Evolutionary conservation across 371 early-diverging fungal genomes (phyloP), one percentile per base, ranked within the genome.

Genomic region (Lichtheimia ornata): DNA sequence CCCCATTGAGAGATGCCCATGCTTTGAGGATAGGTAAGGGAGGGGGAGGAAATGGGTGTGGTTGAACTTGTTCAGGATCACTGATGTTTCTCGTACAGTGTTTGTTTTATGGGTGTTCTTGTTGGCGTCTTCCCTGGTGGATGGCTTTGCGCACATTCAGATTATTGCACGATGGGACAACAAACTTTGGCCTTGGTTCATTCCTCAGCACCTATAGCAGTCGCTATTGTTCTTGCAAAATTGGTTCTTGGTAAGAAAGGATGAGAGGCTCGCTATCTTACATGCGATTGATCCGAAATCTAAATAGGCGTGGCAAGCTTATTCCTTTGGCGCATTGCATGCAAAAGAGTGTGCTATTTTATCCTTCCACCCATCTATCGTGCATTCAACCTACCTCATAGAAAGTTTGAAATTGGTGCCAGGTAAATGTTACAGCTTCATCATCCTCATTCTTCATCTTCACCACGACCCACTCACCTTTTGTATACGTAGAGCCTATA

Each of bases 1-100:
- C 63, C 91, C 91, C 0, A 83, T 86, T 42, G 89, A 88, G 53
- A 79, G 86, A 53, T 93, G 93, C 64, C 93, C 93, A 1, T 93
- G 93, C 66, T 35, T 35, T 35, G 35, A 35, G 35, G 35, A 35
- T 2, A 35, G 35, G 35, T 35, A 35, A 35, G 90, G 65, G 90
- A 91, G 64, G 90, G 90, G 64, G 2, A 9, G 35, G 2, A 11
- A 9, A 35, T 35, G 35, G 6, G 11, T 2, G 2, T 2, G 11
- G 9, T 6, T 2, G 11, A 35, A 9, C 9, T 35, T 35, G 9
- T 35, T 6, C 35, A 35, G 1, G 35, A 35, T 35, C 35, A 35
- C 11, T 28, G 28, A 81, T 86, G 66, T 73, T 58, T 50, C 28
- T 47, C 47, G 6, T 4, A 13, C 55, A 83, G 81, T 61, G 88